Conservation (phyloP, 2,329 filamentous ascomycete species). For the Ceratocystis diversiconidia region DNA sequence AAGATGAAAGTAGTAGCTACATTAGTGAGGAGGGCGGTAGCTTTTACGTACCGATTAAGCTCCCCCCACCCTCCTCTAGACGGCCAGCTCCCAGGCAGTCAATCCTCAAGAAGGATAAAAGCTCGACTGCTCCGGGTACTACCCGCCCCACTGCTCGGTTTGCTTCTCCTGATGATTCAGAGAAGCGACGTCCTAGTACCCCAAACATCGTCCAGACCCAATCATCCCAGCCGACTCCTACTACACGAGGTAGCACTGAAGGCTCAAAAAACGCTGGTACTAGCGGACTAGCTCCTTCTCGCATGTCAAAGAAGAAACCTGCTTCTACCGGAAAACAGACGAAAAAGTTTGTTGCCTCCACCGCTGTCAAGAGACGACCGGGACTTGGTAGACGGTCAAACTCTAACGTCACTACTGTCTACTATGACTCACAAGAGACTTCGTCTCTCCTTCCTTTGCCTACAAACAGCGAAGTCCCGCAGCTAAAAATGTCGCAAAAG, state of each 20-base stretch:
- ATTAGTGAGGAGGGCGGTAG: background rate
- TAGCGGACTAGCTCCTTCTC: background rate
- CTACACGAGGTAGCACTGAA: background rate
- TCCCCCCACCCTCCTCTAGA: slow-evolving; percentile 29
- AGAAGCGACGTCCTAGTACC: background rate
- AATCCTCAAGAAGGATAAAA: slow-evolving; percentile 44
- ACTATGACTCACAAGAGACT: slow-evolving; percentile 22
- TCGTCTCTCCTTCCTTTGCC: background rate
- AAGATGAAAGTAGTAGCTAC: background rate
- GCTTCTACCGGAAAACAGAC: slow-evolving; percentile 26
- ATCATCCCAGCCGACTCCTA: background rate
- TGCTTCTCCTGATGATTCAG: slow-evolving; percentile 37
- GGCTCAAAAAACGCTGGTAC: background rate
- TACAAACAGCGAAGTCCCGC: background rate
- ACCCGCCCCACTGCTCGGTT: slow-evolving; percentile 48
- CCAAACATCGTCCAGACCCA: background rate
- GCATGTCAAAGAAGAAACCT: slow-evolving; percentile 28
- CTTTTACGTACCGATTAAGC: background rate
- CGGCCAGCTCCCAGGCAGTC: slow-evolving; percentile 33
- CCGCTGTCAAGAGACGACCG: slow-evolving; percentile 20
- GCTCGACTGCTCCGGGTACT: slow-evolving; percentile 36
- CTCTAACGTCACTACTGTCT: slow-evolving; percentile 24
- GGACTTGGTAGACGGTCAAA: slow-evolving; percentile 14
- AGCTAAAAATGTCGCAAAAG: background rate
- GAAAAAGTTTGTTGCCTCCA: slow-evolving; percentile 26